These are phyloP conservation scores for Didymella exigua DNA, from an alignment of 2,329 filamentous ascomycete species.

Conservation along the genomic window DNA sequence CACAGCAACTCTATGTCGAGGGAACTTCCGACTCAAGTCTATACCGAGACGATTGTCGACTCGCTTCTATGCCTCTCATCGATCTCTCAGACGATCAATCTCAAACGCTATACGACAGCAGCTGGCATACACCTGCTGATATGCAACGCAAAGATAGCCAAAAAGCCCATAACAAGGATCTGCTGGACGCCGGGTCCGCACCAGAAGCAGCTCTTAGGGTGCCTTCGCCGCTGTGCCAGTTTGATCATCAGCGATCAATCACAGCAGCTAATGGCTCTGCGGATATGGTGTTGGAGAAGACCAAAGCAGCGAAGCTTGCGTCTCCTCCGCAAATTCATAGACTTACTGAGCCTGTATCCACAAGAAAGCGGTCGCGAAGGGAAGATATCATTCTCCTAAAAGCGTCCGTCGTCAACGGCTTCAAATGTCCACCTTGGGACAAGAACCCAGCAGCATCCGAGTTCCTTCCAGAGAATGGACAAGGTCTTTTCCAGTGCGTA, in stretches of 20 bases:
- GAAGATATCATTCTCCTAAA: slow-evolving; percentile 80
- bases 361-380: slow-evolving; percentile 66
- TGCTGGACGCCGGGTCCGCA: background rate
- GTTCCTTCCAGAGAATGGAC: slow-evolving; percentile 63
- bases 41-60: background rate
- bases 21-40: background rate
- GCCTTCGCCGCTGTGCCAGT: background rate
- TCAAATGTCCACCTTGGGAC: slow-evolving; percentile 82
- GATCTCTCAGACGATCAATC: slow-evolving; percentile 11
- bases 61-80: slow-evolving; percentile 8
- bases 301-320: slow-evolving; percentile 2
- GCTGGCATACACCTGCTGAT: slow-evolving; percentile 20
- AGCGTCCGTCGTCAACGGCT: slow-evolving; percentile 80
- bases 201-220: background rate
- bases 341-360: slow-evolving; percentile 58
- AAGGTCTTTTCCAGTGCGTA: slow-evolving; percentile 62
- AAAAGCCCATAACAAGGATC: background rate
- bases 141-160: slow-evolving; percentile 15
- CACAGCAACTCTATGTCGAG: background rate
- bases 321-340: slow-evolving; percentile 38
- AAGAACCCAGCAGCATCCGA: slow-evolving; percentile 65
- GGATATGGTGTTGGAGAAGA: background rate
- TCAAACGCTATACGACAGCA: background rate
- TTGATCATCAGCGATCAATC: background rate
- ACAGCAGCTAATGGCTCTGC: background rate